Conservation (phyloP, 371 early-diverging fungal species). For the Mucor ambiguus region DNA sequence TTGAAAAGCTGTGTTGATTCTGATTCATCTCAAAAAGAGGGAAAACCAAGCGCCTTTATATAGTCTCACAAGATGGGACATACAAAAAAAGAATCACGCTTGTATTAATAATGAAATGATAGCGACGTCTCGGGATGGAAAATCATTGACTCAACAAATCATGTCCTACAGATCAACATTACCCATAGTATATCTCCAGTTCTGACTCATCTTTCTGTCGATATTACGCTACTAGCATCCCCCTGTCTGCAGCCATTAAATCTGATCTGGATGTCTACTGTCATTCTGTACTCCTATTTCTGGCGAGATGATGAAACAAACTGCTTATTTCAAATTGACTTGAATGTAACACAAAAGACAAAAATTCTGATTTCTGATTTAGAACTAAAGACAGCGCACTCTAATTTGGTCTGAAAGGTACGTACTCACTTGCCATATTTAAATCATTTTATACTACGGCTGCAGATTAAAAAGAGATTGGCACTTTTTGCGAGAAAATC, state of each 20-base stretch:
- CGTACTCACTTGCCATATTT: no score
- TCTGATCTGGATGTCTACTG: no score
- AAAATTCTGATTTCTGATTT: background rate
- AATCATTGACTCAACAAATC: background rate
- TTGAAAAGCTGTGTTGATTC: background rate
- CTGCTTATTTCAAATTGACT: no score
- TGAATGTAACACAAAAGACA: background rate
- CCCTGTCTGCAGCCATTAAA: no score
- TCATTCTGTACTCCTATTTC: no score
- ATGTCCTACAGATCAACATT: background rate
- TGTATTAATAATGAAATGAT: background rate
- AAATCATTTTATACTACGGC: no score
- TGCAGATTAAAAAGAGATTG: no score
- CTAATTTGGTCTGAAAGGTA: background rate
- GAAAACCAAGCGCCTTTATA: background rate
- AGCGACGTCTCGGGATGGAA: background rate
- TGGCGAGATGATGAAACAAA: no score
- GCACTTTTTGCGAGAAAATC: no score
- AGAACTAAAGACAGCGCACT: background rate
- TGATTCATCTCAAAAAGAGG: background rate
- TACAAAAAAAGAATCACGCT: background rate
- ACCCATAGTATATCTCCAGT: background rate
- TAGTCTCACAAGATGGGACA: background rate
- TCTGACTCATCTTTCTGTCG: no score
- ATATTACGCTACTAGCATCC: no score